A percentile compares a stretch with the other conserved stretches of the same genome.
These are phyloP conservation scores for Elymus sibiricus DNA, from an alignment of 176 grass and related monocot species.

Conservation along the genomic window DNA sequence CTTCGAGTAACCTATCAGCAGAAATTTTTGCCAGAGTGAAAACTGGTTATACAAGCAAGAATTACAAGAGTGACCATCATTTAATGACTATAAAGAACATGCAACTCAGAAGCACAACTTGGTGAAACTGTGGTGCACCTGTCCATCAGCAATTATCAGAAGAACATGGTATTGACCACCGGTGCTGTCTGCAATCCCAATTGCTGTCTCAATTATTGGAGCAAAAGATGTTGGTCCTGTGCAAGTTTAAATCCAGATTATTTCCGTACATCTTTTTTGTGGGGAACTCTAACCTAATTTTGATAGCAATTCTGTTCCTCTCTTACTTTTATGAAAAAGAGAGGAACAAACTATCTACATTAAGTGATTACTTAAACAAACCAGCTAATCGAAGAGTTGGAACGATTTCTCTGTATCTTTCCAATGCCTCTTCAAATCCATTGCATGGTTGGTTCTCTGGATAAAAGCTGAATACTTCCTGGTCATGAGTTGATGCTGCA, in stretches of 20 bases:
- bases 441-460: conserved; percentile 70
- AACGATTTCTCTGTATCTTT: conserved; percentile 85
- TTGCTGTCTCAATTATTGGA: conserved; percentile 84
- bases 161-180: conserved; percentile 98
- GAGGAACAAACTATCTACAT: not conserved
- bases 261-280: not conserved
- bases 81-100: conserved; percentile 8
- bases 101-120: not conserved
- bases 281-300: conserved; percentile 17
- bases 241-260: conserved; percentile 27
- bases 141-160: conserved; percentile 97
- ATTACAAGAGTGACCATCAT: not conserved
- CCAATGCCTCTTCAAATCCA: conserved; percentile 85
- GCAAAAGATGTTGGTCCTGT: conserved; percentile 97
- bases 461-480: conserved; percentile 97
- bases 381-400: conserved; percentile 90
- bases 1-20: conserved; percentile 79
- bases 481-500: conserved; percentile 91
- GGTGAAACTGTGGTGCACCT: conserved; percentile 39
- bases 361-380: conserved; percentile 28
- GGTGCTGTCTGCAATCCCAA: conserved; percentile 82
- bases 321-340: conserved; percentile 4
- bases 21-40: conserved; percentile 8
- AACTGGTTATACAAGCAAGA: not conserved
- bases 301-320: not conserved